A percentile compares a stretch with the other conserved stretches of the same genome.
These are phyloP conservation scores for Amanita pseudoporphyria DNA, from an alignment of 768 basidiomycete genomes.

Conservation along the genomic window DNA sequence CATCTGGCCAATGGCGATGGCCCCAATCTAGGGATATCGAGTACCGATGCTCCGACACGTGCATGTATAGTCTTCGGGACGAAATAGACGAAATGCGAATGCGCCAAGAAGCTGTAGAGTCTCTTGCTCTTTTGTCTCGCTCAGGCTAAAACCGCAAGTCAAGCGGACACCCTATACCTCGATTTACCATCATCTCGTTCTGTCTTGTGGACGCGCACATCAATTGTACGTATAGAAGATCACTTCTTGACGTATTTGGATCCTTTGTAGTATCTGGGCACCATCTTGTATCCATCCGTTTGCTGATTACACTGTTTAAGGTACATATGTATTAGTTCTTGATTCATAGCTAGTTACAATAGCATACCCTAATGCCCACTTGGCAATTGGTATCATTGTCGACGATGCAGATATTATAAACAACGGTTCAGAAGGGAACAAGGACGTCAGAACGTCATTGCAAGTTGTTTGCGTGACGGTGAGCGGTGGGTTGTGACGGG, in stretches of 20 bases:
- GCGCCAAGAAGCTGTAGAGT: slow-evolving; percentile 5
- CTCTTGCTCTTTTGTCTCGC: slow-evolving; percentile 6
- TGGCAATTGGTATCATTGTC: no score
- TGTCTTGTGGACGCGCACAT: not conserved
- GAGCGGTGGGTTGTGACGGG: no score
- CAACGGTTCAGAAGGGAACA: no score
- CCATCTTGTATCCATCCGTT: not conserved
- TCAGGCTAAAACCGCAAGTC: slow-evolving; percentile 1
- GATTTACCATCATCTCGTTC: not conserved
- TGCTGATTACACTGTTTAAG: not conserved
- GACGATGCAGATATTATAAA: no score
- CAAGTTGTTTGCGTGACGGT: no score
- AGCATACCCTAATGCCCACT: slow-evolving; percentile 1
- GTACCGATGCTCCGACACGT: not conserved
- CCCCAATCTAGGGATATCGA: slow-evolving; percentile 27
- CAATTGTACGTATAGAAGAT: not conserved
- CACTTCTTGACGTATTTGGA: not conserved
- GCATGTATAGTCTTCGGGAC: slow-evolving; percentile 4
- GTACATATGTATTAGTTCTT: not conserved
- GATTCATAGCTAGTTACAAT: not conserved
- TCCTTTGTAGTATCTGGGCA: slow-evolving; percentile 1
- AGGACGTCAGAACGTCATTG: no score
- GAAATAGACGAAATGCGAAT: slow-evolving; percentile 1
- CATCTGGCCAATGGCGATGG: slow-evolving; percentile 31
- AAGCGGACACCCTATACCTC: not conserved